Conservation (phyloP, 2,329 filamentous ascomycete genomes). For the Fusarium tupiense region DNA sequence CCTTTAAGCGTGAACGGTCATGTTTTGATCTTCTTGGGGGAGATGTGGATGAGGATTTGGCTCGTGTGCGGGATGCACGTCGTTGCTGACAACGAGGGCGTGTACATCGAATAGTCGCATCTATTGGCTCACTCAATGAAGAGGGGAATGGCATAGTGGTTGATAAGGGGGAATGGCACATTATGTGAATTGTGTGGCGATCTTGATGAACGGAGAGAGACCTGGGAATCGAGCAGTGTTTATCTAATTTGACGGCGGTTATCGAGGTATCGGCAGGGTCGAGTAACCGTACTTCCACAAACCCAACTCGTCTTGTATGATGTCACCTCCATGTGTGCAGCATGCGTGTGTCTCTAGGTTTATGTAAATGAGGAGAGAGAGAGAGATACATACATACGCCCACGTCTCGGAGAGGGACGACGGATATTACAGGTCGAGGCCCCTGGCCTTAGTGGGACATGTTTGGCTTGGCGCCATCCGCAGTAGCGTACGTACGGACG, state of each 20-base stretch:
- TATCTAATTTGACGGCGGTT: background rate
- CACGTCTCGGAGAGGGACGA: background rate
- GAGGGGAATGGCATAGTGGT: background rate
- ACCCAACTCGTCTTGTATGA: background rate
- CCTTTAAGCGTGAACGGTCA: rapidly evolving
- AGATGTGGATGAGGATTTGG: background rate
- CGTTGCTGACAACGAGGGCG: background rate
- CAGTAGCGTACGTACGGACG: too few species aligned
- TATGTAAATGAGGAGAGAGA: background rate
- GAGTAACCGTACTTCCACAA: background rate
- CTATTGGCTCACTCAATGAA: background rate
- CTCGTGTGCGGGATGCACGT: background rate
- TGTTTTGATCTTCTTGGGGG: background rate
- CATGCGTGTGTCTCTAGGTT: background rate
- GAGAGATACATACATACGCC: background rate
- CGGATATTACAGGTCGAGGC: background rate
- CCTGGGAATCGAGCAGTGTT: background rate
- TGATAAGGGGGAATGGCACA: background rate
- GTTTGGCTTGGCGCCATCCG: background rate
- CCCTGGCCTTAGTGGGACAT: background rate
- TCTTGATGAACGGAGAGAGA: background rate
- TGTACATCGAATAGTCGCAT: background rate
- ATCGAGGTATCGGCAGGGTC: background rate
- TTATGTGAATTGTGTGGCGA: background rate
- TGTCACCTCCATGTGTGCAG: background rate